Base-by-base conservation (phyloP, 805 yeast genomes). In the Saitoella complicata region DNA sequence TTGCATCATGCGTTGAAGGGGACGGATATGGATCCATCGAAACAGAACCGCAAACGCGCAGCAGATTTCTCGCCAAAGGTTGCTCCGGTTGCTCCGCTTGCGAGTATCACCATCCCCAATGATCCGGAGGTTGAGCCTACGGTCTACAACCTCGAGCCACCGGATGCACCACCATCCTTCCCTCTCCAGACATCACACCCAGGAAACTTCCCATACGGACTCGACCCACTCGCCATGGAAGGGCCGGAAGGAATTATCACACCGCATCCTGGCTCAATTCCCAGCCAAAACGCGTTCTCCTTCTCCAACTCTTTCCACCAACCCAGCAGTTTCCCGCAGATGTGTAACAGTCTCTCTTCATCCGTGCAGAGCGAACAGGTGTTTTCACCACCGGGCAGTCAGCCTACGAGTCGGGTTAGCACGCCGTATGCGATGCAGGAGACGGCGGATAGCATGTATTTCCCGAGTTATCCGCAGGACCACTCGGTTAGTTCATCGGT, bases 101-200 rank as follows among this genome's bases (percentile, higher is more conserved):
- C 43, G 37, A 46, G 11, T 31, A 32, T 76, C 4, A 62, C 43
- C 8, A 71, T 66, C 7, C 68, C 51, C 10, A 50, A 53, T 0
- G 54, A 51, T 37, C 51, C 50, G 35, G 39, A 13, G 7, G 45
- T 51, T 5, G 51, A 49, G 21, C 13, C 29, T 32, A 13, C 13
- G 6, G 43, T 12, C 10, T 10, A 33, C 36, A 11, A 33, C 4
- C n/a, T 33, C n/a, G 36, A 10, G 11, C 10, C 36, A 33, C 36
- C 36, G 36, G 11, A 9, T 10, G 36, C 10, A 10, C 36, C 36
- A 10, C 36, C 36, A 11, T 33, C 36, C 11, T 33, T 33, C 11
- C 36, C 36, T 11, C 36, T 33, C 3, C 36, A 33, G 36, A 33
- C 36, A 10, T 33, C 36, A 33, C 36, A 33, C 11, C 36, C 36